These are phyloP conservation scores for Xylaria grammica DNA, from an alignment of 495 filamentous ascomycete genomes.

Conservation along the genomic window DNA sequence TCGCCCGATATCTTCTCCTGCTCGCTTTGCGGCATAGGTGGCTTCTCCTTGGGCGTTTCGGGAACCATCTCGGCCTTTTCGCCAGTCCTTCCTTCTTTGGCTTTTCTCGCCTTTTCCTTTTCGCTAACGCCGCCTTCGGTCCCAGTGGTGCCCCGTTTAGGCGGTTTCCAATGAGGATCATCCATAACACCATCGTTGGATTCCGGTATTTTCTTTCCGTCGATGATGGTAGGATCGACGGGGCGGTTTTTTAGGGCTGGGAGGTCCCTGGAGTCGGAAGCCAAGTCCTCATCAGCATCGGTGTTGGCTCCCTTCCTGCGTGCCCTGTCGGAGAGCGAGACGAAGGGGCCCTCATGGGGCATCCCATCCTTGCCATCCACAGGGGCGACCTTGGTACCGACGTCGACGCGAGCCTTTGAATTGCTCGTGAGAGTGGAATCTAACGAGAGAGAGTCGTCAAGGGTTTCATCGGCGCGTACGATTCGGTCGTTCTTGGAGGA, in stretches of 20 bases:
- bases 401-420: slow-evolving; percentile 40
- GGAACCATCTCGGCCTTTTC: slow-evolving; percentile 73
- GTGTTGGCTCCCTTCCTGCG: slow-evolving; percentile 33
- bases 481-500: slow-evolving; percentile 23
- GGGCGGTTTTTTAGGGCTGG: slow-evolving; percentile 54
- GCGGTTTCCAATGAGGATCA: slow-evolving; percentile 71
- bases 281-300: slow-evolving; percentile 33
- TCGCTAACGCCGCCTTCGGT: slow-evolving; percentile 86
- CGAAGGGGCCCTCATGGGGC: slow-evolving; percentile 89
- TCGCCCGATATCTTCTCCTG: slow-evolving; percentile 61
- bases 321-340: slow-evolving; percentile 65
- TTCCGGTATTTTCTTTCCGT: slow-evolving; percentile 74
- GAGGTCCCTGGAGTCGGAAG: slow-evolving; percentile 52
- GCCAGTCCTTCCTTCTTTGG: slow-evolving; percentile 62
- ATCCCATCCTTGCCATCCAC: slow-evolving; percentile 96
- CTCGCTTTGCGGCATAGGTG: slow-evolving; percentile 79
- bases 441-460: slow-evolving; percentile 30
- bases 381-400: slow-evolving; percentile 85
- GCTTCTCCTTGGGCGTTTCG: slow-evolving; percentile 81
- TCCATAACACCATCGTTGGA: slow-evolving; percentile 92
- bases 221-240: slow-evolving; percentile 51
- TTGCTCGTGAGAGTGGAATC: slow-evolving; percentile 36
- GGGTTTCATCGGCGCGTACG: not conserved
- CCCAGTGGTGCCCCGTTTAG: slow-evolving; percentile 84
- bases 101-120: slow-evolving; percentile 74